Percentiles rank a stretch among this genome's conserved stretches.
These are phyloP conservation scores for Entomortierella chlamydospora DNA, from an alignment of 192 early-diverging fungal genomes.

Conservation along the genomic window DNA sequence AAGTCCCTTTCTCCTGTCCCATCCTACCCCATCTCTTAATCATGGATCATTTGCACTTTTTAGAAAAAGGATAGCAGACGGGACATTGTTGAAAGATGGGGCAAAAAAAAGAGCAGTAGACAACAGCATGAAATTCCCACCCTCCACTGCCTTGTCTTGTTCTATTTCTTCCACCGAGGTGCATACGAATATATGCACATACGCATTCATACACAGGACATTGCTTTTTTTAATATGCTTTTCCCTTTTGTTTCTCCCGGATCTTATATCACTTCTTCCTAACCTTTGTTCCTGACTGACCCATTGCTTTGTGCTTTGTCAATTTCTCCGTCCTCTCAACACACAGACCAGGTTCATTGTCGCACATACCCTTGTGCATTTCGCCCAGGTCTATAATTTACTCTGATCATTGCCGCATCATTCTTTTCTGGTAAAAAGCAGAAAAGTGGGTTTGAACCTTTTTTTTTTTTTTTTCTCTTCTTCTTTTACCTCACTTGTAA, in stretches of 20 bases:
- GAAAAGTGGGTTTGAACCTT: too few relatives aligned
- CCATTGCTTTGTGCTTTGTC: not conserved
- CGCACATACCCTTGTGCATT: not conserved
- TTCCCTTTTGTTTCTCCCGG: not conserved
- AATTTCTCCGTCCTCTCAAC: not conserved
- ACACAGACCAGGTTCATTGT: not conserved
- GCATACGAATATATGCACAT: not conserved
- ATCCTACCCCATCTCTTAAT: conserved; percentile 14
- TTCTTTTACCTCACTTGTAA: too few relatives aligned
- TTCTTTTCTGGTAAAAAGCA: too few relatives aligned
- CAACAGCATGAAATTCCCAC: conserved; percentile 13
- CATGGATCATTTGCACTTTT: not conserved
- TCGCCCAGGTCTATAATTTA: too few relatives aligned
- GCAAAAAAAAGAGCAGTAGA: not conserved
- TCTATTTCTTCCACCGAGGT: not conserved
- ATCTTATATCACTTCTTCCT: conserved; percentile 26
- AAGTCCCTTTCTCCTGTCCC: conserved; percentile 14
- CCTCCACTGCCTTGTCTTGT: conserved; percentile 5
- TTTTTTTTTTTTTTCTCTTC: too few relatives aligned
- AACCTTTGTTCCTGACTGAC: conserved; percentile 31
- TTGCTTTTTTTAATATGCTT: not conserved
- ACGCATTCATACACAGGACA: not conserved
- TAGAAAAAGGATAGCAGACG: not conserved
- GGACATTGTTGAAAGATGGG: not conserved
- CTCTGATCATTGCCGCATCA: too few relatives aligned